phyloP scores from a whole-genome alignment of 257 asterid species.

The Przewalskia tangutica region DNA sequence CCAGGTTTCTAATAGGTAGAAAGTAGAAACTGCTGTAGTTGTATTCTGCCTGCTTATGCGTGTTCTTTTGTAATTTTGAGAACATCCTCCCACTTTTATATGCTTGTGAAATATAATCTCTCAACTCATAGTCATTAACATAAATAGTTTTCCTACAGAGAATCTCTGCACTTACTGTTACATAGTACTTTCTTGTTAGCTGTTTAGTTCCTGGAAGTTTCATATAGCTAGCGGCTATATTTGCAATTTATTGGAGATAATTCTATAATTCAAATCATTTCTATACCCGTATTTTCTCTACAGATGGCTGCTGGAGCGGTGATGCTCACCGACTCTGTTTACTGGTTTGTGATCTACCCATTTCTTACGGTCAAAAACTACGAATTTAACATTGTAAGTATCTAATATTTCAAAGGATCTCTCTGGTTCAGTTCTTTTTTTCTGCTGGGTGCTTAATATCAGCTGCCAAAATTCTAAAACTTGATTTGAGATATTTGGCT shows the following conservation, averaged over 20 bases:
- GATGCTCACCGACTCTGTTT: constrained; percentile 62
- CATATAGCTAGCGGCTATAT: background rate
- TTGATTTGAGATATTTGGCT: background rate
- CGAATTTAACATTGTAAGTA: constrained; percentile 74
- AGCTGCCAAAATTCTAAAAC: background rate
- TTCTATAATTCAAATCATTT: background rate
- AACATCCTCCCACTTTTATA: background rate
- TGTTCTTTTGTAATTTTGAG: background rate
- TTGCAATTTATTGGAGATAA: background rate
- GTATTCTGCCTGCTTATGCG: background rate
- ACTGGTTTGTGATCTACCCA: constrained; percentile 79
- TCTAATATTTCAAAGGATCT: constrained; percentile 3
- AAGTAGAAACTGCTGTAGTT: background rate
- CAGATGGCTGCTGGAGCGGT: constrained; percentile 96
- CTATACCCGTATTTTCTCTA: background rate
- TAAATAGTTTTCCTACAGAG: background rate
- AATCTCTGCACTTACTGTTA: background rate
- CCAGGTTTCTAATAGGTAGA: background rate
- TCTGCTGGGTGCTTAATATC: background rate
- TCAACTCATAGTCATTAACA: background rate
- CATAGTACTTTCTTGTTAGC: background rate
- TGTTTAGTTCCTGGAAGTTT: background rate
- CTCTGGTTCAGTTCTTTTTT: constrained; percentile 6
- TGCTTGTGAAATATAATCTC: background rate
- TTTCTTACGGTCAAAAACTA: constrained; percentile 63